Evolutionary conservation across 176 grass and related monocot species (phyloP), one percentile per base, ranked within the genome.

Genomic region (Triticum timopheevii): DNA sequence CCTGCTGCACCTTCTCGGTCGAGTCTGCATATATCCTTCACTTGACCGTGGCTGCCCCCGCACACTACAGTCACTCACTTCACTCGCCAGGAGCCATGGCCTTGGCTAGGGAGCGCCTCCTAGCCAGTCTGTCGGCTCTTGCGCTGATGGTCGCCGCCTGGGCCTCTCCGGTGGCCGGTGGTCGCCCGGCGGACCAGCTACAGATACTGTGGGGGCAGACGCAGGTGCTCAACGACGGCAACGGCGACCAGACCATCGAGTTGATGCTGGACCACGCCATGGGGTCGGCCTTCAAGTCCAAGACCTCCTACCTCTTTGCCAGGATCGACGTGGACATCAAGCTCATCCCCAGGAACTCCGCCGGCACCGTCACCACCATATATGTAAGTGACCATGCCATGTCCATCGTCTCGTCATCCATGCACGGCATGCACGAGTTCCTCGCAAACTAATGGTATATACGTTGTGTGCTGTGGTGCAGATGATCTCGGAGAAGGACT

Each of bases 351-450:
- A 71, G 77, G 35, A 90, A 92, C 75, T 95, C 93, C 39, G 93
- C 93, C 58, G 93, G 93, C 85, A 95, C 93, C 31, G 93, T 92
- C 73, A 92, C 93, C 47, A 91, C 93, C 34, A 80, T 91, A 59
- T 92, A 95, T 42, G 93, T 95, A 80, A 89, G 87, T 82, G 59
- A 31, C 69, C 40, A 64, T 65, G 42, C 6, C 17, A 35, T 7
- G 3, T 9, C 10, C 6, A 7, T 59, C 56, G 56, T 22, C 56
- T 59, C 56, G 19, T 59, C 25, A 39, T 5, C 19, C 61, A 69
- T 70, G 27, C 20, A 40, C 4, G 25, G 49, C 49, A 30, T 11
- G 25, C 17, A 6, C 7, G 56, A 8, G 6, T 49, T 9, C 15
- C 23, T 40, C 66, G 1, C 20, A 35, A 52, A 44, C 1, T 67